phyloP scores from a whole-genome alignment of 306 rosid species.

The Pueraria montana region DNA sequence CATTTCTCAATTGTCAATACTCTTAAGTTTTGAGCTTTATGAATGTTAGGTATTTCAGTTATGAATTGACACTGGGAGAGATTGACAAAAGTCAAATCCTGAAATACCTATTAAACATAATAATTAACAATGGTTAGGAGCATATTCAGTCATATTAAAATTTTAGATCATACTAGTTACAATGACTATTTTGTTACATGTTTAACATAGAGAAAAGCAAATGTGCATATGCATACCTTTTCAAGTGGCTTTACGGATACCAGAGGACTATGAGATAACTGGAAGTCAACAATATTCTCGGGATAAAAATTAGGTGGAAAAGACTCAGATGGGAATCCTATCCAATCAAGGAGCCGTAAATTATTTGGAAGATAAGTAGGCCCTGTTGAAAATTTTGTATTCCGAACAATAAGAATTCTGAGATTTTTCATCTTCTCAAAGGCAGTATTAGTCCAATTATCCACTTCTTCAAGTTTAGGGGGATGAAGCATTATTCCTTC shows the following conservation, averaged over 20 bases:
- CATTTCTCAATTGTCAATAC: background rate
- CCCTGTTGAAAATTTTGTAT: background rate
- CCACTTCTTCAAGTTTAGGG: background rate
- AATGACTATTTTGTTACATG: background rate
- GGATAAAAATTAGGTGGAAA: constrained; percentile 28
- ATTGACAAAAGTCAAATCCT: constrained; percentile 28
- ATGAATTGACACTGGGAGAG: constrained; percentile 23
- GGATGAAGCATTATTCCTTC: constrained; percentile 49
- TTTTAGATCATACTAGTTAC: background rate
- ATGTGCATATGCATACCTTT: constrained; percentile 6
- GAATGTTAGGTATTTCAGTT: constrained; percentile 34
- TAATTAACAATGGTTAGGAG: background rate
- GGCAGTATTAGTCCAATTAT: background rate
- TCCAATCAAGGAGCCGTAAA: constrained; percentile 40
- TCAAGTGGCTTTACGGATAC: background rate
- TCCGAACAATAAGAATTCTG: constrained; percentile 37
- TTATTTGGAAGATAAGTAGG: constrained; percentile 33
- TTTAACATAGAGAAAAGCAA: background rate
- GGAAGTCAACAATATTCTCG: background rate
- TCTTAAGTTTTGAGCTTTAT: constrained; percentile 3
- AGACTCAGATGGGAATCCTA: background rate
- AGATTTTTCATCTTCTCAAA: constrained; percentile 36
- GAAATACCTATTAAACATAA: constrained; percentile 17
- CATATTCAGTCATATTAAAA: background rate
- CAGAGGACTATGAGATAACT: constrained; percentile 7